Base-by-base conservation (phyloP, 139 green algal genomes). In the Asterochloris sp. region DNA sequence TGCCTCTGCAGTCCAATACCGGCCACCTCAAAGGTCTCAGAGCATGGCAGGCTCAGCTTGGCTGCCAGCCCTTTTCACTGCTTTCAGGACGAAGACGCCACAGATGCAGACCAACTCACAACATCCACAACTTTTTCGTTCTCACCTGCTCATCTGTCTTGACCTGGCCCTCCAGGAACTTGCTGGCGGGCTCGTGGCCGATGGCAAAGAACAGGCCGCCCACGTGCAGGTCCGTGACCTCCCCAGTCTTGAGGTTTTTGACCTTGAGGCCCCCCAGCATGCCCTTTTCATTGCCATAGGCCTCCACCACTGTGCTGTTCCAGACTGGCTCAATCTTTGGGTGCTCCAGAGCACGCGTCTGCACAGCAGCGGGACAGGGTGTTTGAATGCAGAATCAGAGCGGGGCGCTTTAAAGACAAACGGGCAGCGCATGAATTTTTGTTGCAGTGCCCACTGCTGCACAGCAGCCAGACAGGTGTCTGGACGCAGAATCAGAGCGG, bases 191-290 rank as follows among this genome's bases (percentile, higher is more conserved):
- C 87, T 97, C 89, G 82, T 98, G 94, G 26, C 94, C 94, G 76
- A 98, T 97, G n/a, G 94, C 94, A 79, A 98, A 98, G 90, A 97
- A 98, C 14, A 98, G 85, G 11, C 93, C 94, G 28, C 77, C 76
- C n/a, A 90, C 76, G 19, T 89, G 83, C 67, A 94, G 9, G 62
- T 92, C 89, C 0, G 54, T 86, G 14, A 91, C 28, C 62, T 89
- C 88, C 61, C 84, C 86, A 0, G 89, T 93, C 79, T 94, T 93
- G 0, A 93, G 27, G 73, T 92, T 88, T 79, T 86, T 83, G 21
- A 96, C 69, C 79, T 92, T 93, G n/a, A 95, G 76, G 60, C 88
- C 91, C 12, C 83, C 83, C 63, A 95, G 86, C 79, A 85, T 62
- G 14, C 89, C 90, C 78, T 92, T 85, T 11, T 92, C 90, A 73